Evolutionary conservation across 192 early-diverging fungal genomes (phyloP).

Genomic region (Kappamyces sp.): DNA sequence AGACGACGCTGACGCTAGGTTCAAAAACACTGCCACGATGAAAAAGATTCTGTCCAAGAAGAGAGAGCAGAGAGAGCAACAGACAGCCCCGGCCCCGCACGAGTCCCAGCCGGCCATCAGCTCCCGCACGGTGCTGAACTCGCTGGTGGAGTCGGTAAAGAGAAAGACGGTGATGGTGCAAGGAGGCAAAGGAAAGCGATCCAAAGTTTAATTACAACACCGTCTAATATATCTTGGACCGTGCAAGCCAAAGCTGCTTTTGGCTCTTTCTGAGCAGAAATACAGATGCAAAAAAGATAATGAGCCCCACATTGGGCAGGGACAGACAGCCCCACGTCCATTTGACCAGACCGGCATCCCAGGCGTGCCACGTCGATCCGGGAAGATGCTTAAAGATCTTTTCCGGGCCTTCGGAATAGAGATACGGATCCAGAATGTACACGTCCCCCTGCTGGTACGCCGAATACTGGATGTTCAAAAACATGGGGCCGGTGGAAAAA

Average conservation of each 20-base stretch:
- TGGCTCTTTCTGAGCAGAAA: too few relatives aligned
- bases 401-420: neutral
- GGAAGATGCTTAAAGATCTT: conserved; percentile 6
- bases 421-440: conserved; percentile 6
- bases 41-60: conserved; percentile 43
- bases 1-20: conserved; percentile 25
- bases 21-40: conserved; percentile 73
- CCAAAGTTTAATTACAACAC: conserved; percentile 18
- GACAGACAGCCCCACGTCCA: neutral
- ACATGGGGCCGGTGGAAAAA: conserved; percentile 36
- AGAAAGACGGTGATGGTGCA: conserved; percentile 30
- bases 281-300: too few relatives aligned
- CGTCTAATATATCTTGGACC: neutral
- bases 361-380: conserved; percentile 8
- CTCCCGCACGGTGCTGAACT: conserved; percentile 20
- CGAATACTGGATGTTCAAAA: conserved; percentile 20
- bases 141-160: conserved; percentile 24
- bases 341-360: conserved; percentile 1
- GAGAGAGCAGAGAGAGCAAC: conserved; percentile 31
- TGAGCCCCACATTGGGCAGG: too few relatives aligned
- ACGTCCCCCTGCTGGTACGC: neutral
- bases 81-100: conserved; percentile 16
- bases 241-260: too few relatives aligned
- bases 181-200: conserved; percentile 18
- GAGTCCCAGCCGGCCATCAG: neutral